Base-by-base conservation (phyloP, 345 rosid species). In the Euphorbia peplus region DNA sequence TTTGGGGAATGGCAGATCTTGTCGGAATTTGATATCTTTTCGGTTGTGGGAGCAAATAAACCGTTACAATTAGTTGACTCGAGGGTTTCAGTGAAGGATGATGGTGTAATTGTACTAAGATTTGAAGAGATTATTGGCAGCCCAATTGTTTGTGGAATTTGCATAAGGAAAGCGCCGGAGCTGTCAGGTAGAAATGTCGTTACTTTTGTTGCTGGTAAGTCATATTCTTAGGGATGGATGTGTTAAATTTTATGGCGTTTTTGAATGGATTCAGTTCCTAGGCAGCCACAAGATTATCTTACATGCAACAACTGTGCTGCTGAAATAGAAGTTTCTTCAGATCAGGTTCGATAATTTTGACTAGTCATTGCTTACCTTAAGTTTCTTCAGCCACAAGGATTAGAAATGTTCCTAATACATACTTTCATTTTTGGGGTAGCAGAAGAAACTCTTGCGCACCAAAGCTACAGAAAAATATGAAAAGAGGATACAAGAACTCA, bases 381-480 rank as follows among this genome's bases (percentile, higher is more conserved):
- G n/a, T n/a, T n/a, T n/a, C n/a, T 60, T 58, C 59, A 47, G 61
- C n/a, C n/a, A n/a, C n/a, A n/a, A 30, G 70, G n/a, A 65, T 19
- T 66, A 22, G 54, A 69, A 2, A 28, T 58, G 46, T 53, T 75
- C 41, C 70, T 69, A 64, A 81, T 58, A 22, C 67, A 67, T 9
- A 56, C 60, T 72, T 69, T 46, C 55, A 46, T 73, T 72, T 63
- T 71, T 63, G 28, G 72, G 41, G 21, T 66, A 68, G 82, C 86
- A 93, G 99, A 91, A 86, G 85, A 88, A 83, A 74, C 76, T 87
- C 73, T 69, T 91, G 82, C 82, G 92, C 72, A 75, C 80, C 29
- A 95, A 88, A 83, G 83, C 88, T 75, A 82, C 87, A 51, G 85
- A 87, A 18, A 87, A 88, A 72, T 91, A 90, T 72, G 98, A 95